These are phyloP conservation scores for Myxozyma kluyveri DNA, from an alignment of 805 yeast genomes.

Conservation along the genomic window DNA sequence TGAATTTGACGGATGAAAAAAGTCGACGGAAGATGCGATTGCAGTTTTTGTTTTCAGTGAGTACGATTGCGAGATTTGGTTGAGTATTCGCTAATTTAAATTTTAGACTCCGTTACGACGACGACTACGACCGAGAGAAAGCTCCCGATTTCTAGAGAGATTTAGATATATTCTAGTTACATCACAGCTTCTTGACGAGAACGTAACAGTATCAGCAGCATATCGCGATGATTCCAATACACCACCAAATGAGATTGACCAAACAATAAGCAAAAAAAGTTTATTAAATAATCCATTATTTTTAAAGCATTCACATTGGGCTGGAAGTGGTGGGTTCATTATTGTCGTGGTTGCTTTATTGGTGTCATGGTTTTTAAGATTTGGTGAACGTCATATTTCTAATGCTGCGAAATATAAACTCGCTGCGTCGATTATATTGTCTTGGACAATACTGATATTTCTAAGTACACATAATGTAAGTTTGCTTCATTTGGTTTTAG, in stretches of 20 bases:
- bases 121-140: conserved; percentile 32
- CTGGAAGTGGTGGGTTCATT: conserved; percentile 40
- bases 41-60: conserved; percentile 21
- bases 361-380: conserved; percentile 33
- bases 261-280: not conserved
- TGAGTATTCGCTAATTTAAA: not conserved
- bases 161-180: conserved; percentile 51
- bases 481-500: not conserved
- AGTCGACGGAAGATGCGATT: conserved; percentile 21
- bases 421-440: conserved; percentile 16
- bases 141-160: conserved; percentile 46
- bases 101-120: conserved; percentile 20
- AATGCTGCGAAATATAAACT: conserved; percentile 10
- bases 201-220: conserved; percentile 12
- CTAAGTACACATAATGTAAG: conserved; percentile 26
- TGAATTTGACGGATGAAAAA: conserved; percentile 12
- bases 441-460: conserved; percentile 16
- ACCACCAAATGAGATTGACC: not conserved
- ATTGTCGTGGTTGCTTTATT: conserved; percentile 37
- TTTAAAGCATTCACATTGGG: conserved; percentile 29
- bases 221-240: not conserved
- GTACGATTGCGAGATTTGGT: not conserved
- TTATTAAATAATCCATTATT: not conserved
- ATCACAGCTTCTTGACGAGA: conserved; percentile 48
- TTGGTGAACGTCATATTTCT: conserved; percentile 5